Percentiles rank a stretch among this genome's conserved stretches.
These are phyloP conservation scores for Melastoma malabathricum DNA, from an alignment of 345 rosid genomes.

Conservation along the genomic window DNA sequence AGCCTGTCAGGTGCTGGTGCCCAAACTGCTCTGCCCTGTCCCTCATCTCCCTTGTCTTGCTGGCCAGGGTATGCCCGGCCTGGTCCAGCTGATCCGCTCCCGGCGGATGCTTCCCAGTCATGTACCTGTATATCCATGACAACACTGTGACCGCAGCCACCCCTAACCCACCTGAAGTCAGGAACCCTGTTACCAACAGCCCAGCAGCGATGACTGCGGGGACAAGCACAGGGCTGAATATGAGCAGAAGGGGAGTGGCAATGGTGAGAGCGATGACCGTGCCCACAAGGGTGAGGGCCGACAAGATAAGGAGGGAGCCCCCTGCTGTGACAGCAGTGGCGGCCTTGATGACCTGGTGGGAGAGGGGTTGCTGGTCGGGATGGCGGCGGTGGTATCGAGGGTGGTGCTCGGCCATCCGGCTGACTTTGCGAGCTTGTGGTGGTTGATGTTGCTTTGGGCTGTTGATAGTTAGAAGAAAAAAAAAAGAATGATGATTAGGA, in stretches of 20 bases:
- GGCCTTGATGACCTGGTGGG: slow-evolving; percentile 62
- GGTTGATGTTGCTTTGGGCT: too few relatives aligned
- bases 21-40: slow-evolving; percentile 58
- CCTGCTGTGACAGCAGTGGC: slow-evolving; percentile 74
- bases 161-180: slow-evolving; percentile 74
- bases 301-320: slow-evolving; percentile 61
- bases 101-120: slow-evolving; percentile 53
- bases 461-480: too few relatives aligned
- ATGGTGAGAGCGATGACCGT: slow-evolving; percentile 67
- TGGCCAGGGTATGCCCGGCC: slow-evolving; percentile 50
- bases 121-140: slow-evolving; percentile 89
- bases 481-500: too few relatives aligned
- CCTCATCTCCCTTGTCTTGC: slow-evolving; percentile 64
- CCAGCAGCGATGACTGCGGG: slow-evolving; percentile 49
- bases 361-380: slow-evolving; percentile 18
- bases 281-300: slow-evolving; percentile 52
- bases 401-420: slow-evolving; percentile 35
- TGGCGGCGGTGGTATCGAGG: slow-evolving; percentile 1
- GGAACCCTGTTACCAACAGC: slow-evolving; percentile 45
- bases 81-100: slow-evolving; percentile 57
- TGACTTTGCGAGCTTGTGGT: too few relatives aligned
- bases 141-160: slow-evolving; percentile 58
- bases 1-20: slow-evolving; percentile 18
- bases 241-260: slow-evolving; percentile 73
- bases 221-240: slow-evolving; percentile 77